phyloP scores from a whole-genome alignment of 768 basidiomycete genomes.

The Bullera alba region DNA sequence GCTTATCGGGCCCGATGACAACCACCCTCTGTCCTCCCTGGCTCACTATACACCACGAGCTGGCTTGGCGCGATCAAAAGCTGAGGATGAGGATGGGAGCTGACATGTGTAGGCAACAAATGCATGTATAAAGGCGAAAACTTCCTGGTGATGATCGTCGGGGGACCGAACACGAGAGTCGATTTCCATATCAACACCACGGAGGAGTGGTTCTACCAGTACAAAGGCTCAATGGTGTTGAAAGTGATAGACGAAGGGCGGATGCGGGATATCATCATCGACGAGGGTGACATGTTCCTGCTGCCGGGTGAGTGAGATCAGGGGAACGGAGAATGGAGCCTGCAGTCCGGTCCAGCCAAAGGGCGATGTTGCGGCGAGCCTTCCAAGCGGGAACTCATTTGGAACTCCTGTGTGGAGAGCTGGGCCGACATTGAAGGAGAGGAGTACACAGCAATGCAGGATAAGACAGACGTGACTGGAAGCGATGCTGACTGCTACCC shows the following conservation, averaged over 20 bases:
- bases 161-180: constrained; percentile 87
- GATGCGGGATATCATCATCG: constrained; percentile 70
- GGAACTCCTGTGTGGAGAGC: too few relatives aligned
- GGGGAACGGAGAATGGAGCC: too few relatives aligned
- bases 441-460: background rate
- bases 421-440: too few relatives aligned
- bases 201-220: constrained; percentile 99
- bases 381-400: too few relatives aligned
- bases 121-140: constrained; percentile 60
- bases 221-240: constrained; percentile 87
- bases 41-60: background rate
- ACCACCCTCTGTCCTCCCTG: background rate
- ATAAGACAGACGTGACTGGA: background rate
- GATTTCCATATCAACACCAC: constrained; percentile 96
- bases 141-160: constrained; percentile 91
- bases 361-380: too few relatives aligned
- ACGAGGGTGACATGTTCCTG: constrained; percentile 94
- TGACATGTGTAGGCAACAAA: constrained; percentile 32
- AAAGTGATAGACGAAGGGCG: constrained; percentile 58
- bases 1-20: background rate
- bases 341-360: too few relatives aligned
- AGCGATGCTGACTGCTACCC: background rate
- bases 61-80: background rate
- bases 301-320: constrained; percentile 62
- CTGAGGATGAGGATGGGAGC: background rate